Evolutionary conservation across 163 green algal species (phyloP).

Genomic region (Coccomyxa subellipsoidea): DNA sequence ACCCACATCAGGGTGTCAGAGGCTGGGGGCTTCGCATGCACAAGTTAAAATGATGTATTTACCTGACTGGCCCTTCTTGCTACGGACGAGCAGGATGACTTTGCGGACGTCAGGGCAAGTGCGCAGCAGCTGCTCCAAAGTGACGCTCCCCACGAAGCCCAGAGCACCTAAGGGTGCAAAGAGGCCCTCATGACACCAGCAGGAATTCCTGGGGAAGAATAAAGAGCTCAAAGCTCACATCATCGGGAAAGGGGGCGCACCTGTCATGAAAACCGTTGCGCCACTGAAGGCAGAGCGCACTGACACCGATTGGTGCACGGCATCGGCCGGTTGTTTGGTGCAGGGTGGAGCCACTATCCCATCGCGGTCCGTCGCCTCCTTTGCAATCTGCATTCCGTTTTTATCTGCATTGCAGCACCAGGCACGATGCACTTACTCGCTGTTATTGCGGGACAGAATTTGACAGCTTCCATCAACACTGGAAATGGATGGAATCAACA

Average conservation of each 20-base stretch:
- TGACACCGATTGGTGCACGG: not conserved
- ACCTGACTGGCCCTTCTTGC: slow-evolving; percentile 7
- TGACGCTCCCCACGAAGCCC: slow-evolving; percentile 51
- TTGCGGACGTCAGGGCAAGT: slow-evolving; percentile 24
- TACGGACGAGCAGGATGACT: not conserved
- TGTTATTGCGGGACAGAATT: too few species aligned
- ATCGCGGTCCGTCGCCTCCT: not conserved
- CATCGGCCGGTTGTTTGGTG: not conserved
- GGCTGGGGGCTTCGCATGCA: too few species aligned
- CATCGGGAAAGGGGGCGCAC: too few species aligned
- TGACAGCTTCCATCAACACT: too few species aligned
- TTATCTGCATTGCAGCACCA: not conserved
- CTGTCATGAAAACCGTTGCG: slow-evolving; percentile 21
- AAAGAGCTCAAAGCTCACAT: too few species aligned
- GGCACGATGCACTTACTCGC: not conserved
- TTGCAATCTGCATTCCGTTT: not conserved
- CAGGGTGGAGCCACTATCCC: not conserved
- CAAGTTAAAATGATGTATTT: not conserved
- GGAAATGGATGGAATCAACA: too few species aligned
- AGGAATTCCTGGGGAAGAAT: not conserved
- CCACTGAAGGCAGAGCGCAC: slow-evolving; percentile 2
- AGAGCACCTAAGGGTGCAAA: slow-evolving; percentile 37
- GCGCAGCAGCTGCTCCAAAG: slow-evolving; percentile 53
- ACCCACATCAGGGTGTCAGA: too few species aligned
- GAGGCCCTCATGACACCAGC: not conserved